Evolutionary conservation across 768 basidiomycete species (phyloP), one percentile per base, ranked within the genome.

Genomic region (Phallus indusiatus): DNA sequence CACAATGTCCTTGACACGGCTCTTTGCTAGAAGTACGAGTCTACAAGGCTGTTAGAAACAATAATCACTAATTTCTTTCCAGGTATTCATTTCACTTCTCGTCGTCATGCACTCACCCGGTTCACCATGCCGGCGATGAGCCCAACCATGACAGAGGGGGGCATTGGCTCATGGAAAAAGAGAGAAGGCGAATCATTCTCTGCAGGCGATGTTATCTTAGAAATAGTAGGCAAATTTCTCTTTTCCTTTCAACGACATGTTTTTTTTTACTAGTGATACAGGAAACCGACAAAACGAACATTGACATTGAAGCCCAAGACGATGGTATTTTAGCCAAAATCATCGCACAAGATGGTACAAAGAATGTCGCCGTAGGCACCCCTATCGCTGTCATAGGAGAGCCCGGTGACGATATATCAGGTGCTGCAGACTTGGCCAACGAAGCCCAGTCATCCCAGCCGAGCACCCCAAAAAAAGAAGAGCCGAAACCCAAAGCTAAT

Each of bases 301-400:
- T 98, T 67, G 96, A 99, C 70, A 95, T 99, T 7, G 96, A 99
- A 73, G 94, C 96, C 14, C 94, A 94, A 72, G 95, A 97, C 33
- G 94, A 98, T 66, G 96, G 96, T 63, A 72, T 98, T 16, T 73
- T 99, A 68, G 94, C 88, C 57, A 97, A 91, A 76, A 95, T 98
- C 63, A 65, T 99, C 66, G 94, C 77, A 47, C 77, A 76, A 33
- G 89, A 91, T 53, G 94, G 94, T 51, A 72, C 89, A 1, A 90
- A 93, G 68, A 86, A 86, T 66, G 79, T 99, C 56, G 78, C 84
- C 0, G 89, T 98, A 49, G 96, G 96, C 50, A 85, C 85, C 69
- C 71, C 86, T 20, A 98, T 99, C 65, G 95, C 93, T 1, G 76
- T 99, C 47, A 80, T 97, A 8, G 94, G 92, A 24, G 94, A 99